A percentile compares a stretch with the other conserved stretches of the same genome.
Conservation (phyloP, 2,329 filamentous ascomycete genomes). For the Aspergillus calidoustus region DNA sequence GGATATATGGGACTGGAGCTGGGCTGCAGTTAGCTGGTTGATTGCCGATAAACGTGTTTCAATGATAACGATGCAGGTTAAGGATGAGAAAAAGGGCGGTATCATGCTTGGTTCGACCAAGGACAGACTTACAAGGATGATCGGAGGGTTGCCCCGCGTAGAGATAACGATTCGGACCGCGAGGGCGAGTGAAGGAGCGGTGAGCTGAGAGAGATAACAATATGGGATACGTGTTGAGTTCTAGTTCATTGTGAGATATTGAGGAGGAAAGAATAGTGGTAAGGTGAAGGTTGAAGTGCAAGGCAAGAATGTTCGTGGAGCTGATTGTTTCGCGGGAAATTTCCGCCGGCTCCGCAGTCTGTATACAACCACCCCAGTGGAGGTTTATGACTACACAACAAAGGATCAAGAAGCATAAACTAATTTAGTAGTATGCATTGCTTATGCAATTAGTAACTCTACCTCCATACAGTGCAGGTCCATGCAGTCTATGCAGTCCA, state of each 20-base stretch:
- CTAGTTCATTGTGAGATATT: neutral
- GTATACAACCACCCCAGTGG: neutral
- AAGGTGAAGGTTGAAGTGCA: neutral
- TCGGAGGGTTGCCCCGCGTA: neutral
- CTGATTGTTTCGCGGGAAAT: neutral
- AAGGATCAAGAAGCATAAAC: neutral
- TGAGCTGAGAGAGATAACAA: neutral
- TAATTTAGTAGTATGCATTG: neutral
- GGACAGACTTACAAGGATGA: constrained; percentile 1
- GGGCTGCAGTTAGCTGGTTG: neutral
- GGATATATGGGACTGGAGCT: neutral
- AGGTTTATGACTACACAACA: neutral
- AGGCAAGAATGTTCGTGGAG: neutral
- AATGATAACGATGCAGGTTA: neutral
- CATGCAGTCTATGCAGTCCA: neutral
- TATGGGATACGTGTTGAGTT: neutral
- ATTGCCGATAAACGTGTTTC: neutral
- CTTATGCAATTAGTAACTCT: neutral
- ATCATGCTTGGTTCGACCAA: neutral
- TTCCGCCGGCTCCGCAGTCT: constrained; percentile 2
- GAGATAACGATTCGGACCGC: neutral
- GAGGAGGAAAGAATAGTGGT: neutral
- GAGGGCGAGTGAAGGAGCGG: neutral
- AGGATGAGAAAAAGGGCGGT: neutral
- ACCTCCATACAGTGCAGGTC: neutral